Percentiles rank a stretch among this genome's conserved stretches.
Conservation (phyloP, 805 yeast species). For the Candida suzukii region DNA sequence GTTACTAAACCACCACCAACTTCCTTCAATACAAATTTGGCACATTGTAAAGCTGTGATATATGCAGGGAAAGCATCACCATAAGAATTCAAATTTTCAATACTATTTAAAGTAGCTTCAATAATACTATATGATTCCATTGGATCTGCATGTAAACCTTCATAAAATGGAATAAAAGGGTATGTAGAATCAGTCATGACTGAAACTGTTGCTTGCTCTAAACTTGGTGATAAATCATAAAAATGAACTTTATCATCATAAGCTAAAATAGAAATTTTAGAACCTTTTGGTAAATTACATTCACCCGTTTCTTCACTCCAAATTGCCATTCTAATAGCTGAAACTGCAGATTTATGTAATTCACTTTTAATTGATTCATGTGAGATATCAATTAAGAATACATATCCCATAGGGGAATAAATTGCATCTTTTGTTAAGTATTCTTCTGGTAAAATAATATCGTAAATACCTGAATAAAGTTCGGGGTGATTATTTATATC, state of each 20-base stretch:
- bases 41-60: constrained; percentile 73
- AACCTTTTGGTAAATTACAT: constrained; percentile 28
- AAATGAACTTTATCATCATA: constrained; percentile 70
- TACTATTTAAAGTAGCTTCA: constrained; percentile 56
- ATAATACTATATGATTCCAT: constrained; percentile 55
- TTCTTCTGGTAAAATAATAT: constrained; percentile 66
- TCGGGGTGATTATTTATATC: constrained; percentile 70
- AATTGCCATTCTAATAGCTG: constrained; percentile 57
- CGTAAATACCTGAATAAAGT: constrained; percentile 76
- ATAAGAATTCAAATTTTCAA: constrained; percentile 42
- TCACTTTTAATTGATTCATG: constrained; percentile 52
- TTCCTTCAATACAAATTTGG: constrained; percentile 49
- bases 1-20: constrained; percentile 84
- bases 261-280: constrained; percentile 64
- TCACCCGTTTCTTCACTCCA: constrained; percentile 24
- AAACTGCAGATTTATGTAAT: constrained; percentile 57
- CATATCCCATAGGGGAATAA: constrained; percentile 52
- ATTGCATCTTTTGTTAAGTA: constrained; percentile 47
- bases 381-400: constrained; percentile 67
- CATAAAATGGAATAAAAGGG: constrained; percentile 73
- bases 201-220: constrained; percentile 50
- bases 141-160: constrained; percentile 79
- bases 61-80: constrained; percentile 56
- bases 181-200: constrained; percentile 67
- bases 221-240: constrained; percentile 54